Evolutionary conservation across 2,329 filamentous ascomycete genomes (phyloP), one percentile per base, ranked within the genome.

Genomic region (Colletotrichum sp.): DNA sequence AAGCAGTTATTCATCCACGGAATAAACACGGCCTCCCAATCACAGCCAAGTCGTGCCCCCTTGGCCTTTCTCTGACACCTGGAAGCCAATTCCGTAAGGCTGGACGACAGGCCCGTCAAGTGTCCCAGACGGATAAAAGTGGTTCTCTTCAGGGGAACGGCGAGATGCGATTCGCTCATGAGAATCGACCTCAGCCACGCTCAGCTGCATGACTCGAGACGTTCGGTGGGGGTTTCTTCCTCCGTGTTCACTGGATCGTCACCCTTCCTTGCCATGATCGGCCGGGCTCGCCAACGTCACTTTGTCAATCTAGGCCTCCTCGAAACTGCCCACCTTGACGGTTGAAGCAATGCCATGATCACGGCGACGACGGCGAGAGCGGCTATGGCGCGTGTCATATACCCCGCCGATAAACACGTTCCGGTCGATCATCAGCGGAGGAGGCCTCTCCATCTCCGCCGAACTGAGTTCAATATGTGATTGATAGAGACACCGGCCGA

Each of bases 111-210:
- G 57, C 66, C 66, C 24, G 60, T 55, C 64, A 62, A 70, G 21
- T 34, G 28, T 44, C 39, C 36, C 34, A 39, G 18, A 34, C 55
- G 62, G 52, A 55, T 75, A 72, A 72, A 66, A 62, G 72, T 66
- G 68, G 68, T 6, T 15, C 18, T 26, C 13, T 24, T 5, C 6
- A 6, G 9, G 8, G 8, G 3, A 6, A 60, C 13, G 24, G 26
- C 39, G 49, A 72, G 55, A 75, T 75, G 68, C 72, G 72, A 75
- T 72, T 75, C 36, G 72, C 68, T 75, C 68, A 60, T 75, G 52
- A 52, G 34, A 72, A 72, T 62, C 18, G 15, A 18, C 60, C 68
- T 72, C 62, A 75, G 72, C 68, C 68, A 75, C 72, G 44, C 36
- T 36, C 49, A 55, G 30, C 62, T 71, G 52, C 60, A 66, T 67